Percentiles rank a stretch among this genome's conserved stretches.
Conservation (phyloP, 352 stramenopile species). For the Phytophthora rubi region DNA sequence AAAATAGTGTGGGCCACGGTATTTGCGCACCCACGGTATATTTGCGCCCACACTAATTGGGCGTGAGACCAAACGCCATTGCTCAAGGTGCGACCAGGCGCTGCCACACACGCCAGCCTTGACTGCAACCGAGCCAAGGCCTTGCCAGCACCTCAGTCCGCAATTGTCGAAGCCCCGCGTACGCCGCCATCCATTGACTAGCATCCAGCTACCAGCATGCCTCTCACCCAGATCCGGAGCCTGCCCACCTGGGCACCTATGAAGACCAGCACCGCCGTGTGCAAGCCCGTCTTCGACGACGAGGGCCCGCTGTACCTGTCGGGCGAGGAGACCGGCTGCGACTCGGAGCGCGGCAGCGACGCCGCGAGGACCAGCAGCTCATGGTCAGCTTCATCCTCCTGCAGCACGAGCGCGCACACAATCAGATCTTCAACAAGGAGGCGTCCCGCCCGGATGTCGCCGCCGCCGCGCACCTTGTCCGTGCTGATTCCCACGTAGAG, state of each 20-base stretch:
- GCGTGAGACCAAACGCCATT: too few species aligned
- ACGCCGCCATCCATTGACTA: slow-evolving; percentile 6
- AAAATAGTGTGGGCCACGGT: too few species aligned
- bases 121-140: slow-evolving; percentile 10
- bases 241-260: slow-evolving; percentile 36
- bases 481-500: slow-evolving; percentile 50
- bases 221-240: slow-evolving; percentile 43
- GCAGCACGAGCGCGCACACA: slow-evolving; percentile 33
- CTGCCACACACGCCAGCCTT: slow-evolving; percentile 25
- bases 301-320: slow-evolving; percentile 51
- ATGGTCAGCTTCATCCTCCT: slow-evolving; percentile 52
- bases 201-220: slow-evolving; percentile 19
- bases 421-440: slow-evolving; percentile 13
- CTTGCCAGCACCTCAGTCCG: slow-evolving; percentile 30
- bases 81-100: not conserved
- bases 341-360: slow-evolving; percentile 61
- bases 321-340: slow-evolving; percentile 72
- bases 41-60: too few species aligned
- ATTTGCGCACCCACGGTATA: too few species aligned
- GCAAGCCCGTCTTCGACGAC: slow-evolving; percentile 28
- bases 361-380: slow-evolving; percentile 55
- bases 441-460: slow-evolving; percentile 1
- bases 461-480: slow-evolving; percentile 21
- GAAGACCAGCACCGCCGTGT: not conserved
- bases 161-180: slow-evolving; percentile 39